Base-by-base conservation (phyloP, 1,284 basidiomycete genomes). In the Melampsora americana region DNA sequence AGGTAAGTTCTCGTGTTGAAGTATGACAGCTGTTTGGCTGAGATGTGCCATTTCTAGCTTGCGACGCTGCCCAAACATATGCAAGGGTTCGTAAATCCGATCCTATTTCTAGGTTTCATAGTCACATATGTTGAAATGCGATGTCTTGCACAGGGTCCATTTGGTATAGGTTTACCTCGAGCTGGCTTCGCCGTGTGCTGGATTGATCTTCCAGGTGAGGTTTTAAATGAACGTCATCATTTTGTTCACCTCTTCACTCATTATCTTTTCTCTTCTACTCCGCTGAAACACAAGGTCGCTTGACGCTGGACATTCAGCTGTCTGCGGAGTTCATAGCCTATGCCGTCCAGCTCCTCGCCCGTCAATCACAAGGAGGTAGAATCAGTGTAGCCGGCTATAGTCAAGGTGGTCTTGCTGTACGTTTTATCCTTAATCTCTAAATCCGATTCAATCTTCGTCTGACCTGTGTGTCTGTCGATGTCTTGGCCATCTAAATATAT, bases 281-380 rank as follows among this genome's bases (percentile, higher is more conserved):
- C 35, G 9, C 35, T 9, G 35, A 35, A 35, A 35, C 3, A 35
- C 3, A 3, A 35, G 35, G 35, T 3, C 35, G 35, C 35, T 35
- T 79, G 4, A 71, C 81, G 35, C 62, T 66, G 20, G 83, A 84
- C 70, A 80, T 79, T 4, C 83, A 84, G 70, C 53, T 78, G 2
- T 79, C 79, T 5, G 79, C 80, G 35, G 82, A 83, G 68, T 83
- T 82, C 76, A 80, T 83, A 69, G 83, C 81, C 16, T 80, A 80
- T 77, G 79, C 77, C 59, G 79, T 83, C 69, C 65, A 78, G 28
- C 26, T 42, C 16, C 79, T 84, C 26, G 80, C 82, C 0, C 35
- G 77, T 16, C 71, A 80, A 67, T 79, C 78, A 12, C 56, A 48
- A 26, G 82, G 80, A 5, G 78, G 79, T 23, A 81, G 81, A 77